Evolutionary conservation across 108 stramenopile species (phyloP), one percentile per base, ranked within the genome.

Genomic region (Cylindrotheca closterium): DNA sequence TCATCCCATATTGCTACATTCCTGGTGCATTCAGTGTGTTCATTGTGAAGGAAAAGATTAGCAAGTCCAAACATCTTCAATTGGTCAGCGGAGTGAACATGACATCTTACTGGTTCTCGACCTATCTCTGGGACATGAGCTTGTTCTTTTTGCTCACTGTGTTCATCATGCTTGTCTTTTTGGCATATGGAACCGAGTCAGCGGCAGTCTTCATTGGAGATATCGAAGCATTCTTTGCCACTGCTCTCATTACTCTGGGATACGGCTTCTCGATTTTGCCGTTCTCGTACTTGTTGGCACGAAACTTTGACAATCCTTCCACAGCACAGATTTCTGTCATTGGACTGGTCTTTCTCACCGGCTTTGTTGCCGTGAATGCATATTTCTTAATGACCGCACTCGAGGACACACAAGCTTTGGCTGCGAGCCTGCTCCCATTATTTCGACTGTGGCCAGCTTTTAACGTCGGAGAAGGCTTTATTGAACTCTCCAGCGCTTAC

Each of bases 361-460:
- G 84, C 2, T 85, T 82, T 51, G 84, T 82, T 30, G 47, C 63
- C 33, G 81, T 82, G 21, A 42, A 15, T 15, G 37, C 37, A 7
- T 42, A 42, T 15, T 42, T 42, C 15, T 10, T 42, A 10, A 42
- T 42, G 37, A 42, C 10, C 37, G 15, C 37, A 15, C 37, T 42
- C 15, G 37, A 42, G 15, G 37, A 42, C 19, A 73, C 78, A 34
- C 50, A 58, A 61, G 71, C 71, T 30, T 24, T 63, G 8, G 78
- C 78, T 19, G 69, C 23, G 21, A 56, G 23, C 25, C 26, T 77
- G 21, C 74, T 65, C 32, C 79, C 77, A 33, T 18, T 75, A 34
- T 85, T 82, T 47, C 67, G 81, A 32, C 23, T 83, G 8, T 85
- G 76, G 55, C 84, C 84, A 24, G 52, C 79, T 5, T 85, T 77